Percentiles rank a stretch among this genome's conserved stretches.
Conservation (phyloP, 2,329 filamentous ascomycete genomes). For the Anthostomella pinea region DNA sequence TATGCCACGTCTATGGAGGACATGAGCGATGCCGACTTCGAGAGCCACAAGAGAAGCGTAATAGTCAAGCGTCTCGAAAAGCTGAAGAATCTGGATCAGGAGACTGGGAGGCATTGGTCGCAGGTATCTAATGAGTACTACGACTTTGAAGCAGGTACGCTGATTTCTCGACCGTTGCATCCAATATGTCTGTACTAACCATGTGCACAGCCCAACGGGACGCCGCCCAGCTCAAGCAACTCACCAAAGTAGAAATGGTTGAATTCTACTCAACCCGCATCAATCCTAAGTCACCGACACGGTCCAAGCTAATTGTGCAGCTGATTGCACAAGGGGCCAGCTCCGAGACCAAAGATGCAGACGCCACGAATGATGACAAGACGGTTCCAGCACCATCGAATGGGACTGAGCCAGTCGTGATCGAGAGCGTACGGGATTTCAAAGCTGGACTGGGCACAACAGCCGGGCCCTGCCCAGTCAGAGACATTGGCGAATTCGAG, state of each 20-base stretch:
- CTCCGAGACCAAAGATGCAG: conserved; percentile 37
- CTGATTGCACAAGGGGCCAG: conserved; percentile 69
- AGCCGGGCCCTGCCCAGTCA: conserved; percentile 67
- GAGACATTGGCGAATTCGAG: conserved; percentile 79
- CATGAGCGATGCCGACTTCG: conserved; percentile 83
- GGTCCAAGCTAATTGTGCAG: conserved; percentile 84
- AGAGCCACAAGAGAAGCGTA: conserved; percentile 85
- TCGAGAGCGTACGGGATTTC: conserved; percentile 77
- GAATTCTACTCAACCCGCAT: conserved; percentile 77
- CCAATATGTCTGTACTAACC: conserved; percentile 18
- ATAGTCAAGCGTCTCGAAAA: conserved; percentile 87
- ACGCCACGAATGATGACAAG: conserved; percentile 33
- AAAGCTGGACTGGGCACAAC: conserved; percentile 74
- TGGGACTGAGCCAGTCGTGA: conserved; percentile 56
- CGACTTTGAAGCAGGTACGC: conserved; percentile 81
- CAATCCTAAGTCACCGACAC: conserved; percentile 65
- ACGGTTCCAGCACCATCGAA: conserved; percentile 38
- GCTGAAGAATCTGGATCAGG: conserved; percentile 84
- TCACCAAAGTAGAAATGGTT: conserved; percentile 78
- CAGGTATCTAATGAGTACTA: conserved; percentile 85
- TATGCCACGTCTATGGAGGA: conserved; percentile 65
- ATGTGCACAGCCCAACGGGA: conserved; percentile 64
- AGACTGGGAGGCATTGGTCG: conserved; percentile 78
- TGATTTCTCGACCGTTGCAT: neutral
- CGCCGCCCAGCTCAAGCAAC: conserved; percentile 66